A percentile compares a stretch with the other conserved stretches of the same genome.
Evolutionary conservation across 805 yeast genomes (phyloP).

Genomic region (Kuraishia floccosa): DNA sequence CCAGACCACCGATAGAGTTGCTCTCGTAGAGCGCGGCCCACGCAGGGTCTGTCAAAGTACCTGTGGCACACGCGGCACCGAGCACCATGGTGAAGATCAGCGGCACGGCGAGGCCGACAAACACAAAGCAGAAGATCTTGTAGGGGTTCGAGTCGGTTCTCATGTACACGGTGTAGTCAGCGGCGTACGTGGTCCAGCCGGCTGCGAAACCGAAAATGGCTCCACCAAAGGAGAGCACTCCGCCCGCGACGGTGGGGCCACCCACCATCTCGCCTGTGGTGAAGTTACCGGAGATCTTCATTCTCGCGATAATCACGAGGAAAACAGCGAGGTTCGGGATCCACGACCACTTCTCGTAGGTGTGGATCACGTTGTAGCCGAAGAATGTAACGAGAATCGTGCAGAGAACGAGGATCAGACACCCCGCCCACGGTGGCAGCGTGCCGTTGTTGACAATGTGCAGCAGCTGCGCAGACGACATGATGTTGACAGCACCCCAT

Average conservation of each 20-base stretch:
- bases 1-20: constrained; percentile 70
- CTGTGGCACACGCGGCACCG: constrained; percentile 82
- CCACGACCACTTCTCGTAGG: constrained; percentile 83
- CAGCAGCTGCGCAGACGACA: constrained; percentile 78
- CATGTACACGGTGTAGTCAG: constrained; percentile 88
- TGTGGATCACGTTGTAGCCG: constrained; percentile 76
- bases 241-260: constrained; percentile 66
- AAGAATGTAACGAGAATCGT: constrained; percentile 70
- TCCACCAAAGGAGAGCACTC: constrained; percentile 73
- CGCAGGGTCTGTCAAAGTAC: constrained; percentile 31
- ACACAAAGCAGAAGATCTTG: constrained; percentile 54
- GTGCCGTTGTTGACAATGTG: constrained; percentile 56
- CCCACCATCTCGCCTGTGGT: constrained; percentile 36
- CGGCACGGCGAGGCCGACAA: constrained; percentile 56
- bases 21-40: constrained; percentile 41
- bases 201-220: constrained; percentile 80
- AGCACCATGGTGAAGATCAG: constrained; percentile 61
- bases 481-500: constrained; percentile 90
- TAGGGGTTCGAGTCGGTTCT: constrained; percentile 47
- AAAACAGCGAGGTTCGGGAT: constrained; percentile 68
- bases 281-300: constrained; percentile 58
- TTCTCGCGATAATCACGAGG: constrained; percentile 68
- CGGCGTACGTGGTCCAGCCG: constrained; percentile 90
- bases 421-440: constrained; percentile 88
- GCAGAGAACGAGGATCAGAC: constrained; percentile 55